These are phyloP conservation scores for Dendrobium huoshanense DNA, from an alignment of 106 monocot genomes.

Conservation along the genomic window DNA sequence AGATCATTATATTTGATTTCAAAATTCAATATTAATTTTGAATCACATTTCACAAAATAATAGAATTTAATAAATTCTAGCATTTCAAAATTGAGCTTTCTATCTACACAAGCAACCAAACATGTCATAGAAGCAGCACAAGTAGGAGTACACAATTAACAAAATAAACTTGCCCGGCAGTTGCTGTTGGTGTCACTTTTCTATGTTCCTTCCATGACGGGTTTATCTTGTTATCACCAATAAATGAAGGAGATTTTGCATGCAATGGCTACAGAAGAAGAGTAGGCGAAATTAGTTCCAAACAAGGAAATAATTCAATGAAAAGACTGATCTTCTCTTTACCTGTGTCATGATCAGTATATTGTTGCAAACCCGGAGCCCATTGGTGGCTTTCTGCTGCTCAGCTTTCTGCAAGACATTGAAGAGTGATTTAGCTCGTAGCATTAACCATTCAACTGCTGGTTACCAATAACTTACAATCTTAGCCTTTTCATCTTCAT, in stretches of 20 bases:
- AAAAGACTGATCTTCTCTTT: not conserved
- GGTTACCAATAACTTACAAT: slow-evolving; percentile 41
- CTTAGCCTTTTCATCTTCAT: slow-evolving; percentile 74
- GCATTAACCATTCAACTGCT: not conserved
- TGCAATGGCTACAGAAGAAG: slow-evolving; percentile 64
- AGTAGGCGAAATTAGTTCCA: not conserved
- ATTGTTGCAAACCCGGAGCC: slow-evolving; percentile 73
- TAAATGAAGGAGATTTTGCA: slow-evolving; percentile 82
- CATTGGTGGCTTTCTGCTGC: slow-evolving; percentile 65
- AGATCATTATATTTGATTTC: not conserved
- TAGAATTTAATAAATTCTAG: not conserved
- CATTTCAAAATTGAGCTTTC: not conserved
- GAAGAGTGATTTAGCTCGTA: not conserved
- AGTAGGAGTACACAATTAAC: not conserved
- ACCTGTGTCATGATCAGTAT: slow-evolving; percentile 93
- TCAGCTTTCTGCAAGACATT: slow-evolving; percentile 53
- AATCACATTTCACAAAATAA: not conserved
- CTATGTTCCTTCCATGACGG: slow-evolving; percentile 79
- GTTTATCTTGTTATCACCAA: slow-evolving; percentile 71
- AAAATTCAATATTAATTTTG: not conserved
- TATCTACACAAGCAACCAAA: not conserved
- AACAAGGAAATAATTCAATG: not conserved
- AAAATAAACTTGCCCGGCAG: slow-evolving; percentile 7
- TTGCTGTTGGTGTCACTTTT: slow-evolving; percentile 41
- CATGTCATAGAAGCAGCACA: not conserved